These are phyloP conservation scores for Erysimum cheiri DNA, from an alignment of 441 rosid species.

Conservation along the genomic window DNA sequence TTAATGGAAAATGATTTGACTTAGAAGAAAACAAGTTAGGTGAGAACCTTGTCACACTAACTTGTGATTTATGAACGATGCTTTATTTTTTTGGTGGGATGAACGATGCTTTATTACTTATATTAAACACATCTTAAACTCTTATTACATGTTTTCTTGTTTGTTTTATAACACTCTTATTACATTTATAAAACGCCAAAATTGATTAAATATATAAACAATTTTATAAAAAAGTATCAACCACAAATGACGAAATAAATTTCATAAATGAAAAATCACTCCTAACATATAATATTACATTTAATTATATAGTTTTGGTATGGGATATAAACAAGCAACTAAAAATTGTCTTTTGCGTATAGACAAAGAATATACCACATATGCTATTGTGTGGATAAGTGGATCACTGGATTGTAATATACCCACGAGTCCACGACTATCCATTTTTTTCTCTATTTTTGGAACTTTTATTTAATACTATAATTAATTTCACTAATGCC, in stretches of 20 bases:
- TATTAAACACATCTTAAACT: neutral
- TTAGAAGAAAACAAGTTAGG: constrained; percentile 27
- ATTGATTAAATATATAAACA: neutral
- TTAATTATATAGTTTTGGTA: too few species aligned
- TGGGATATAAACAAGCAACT: constrained; percentile 9
- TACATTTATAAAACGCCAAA: neutral
- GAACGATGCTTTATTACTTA: constrained; percentile 4
- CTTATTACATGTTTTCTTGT: neutral
- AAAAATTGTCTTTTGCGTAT: constrained; percentile 14
- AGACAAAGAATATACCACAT: constrained; percentile 36
- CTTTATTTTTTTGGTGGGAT: too few species aligned
- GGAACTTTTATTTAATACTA: neutral
- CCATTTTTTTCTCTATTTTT: neutral
- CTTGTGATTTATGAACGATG: constrained; percentile 22
- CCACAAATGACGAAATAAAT: neutral
- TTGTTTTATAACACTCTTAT: neutral
- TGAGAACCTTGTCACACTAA: constrained; percentile 27
- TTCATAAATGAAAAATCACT: too few species aligned
- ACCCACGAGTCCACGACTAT: constrained; percentile 17
- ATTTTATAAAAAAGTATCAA: too few species aligned
- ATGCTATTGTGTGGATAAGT: constrained; percentile 28
- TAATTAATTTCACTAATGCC: neutral
- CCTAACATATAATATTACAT: too few species aligned
- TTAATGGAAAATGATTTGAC: constrained; percentile 13
- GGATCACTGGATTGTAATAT: constrained; percentile 32